phyloP scores from a whole-genome alignment of 306 rosid species.

The Delonix regia region DNA sequence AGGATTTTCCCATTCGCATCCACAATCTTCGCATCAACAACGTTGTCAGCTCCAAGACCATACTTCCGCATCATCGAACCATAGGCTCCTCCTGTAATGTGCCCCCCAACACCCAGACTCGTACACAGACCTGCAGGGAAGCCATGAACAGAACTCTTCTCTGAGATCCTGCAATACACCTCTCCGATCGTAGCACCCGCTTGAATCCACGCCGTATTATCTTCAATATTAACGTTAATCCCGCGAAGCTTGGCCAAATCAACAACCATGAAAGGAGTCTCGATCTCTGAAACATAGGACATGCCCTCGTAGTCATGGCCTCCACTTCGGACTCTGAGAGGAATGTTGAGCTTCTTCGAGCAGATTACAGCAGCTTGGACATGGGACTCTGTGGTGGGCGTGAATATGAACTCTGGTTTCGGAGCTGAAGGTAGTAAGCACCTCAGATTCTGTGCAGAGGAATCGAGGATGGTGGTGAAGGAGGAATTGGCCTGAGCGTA shows the following conservation, averaged over 20 bases:
- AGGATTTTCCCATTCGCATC: not conserved
- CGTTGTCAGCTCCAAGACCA: not conserved
- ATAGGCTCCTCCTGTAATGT: not conserved
- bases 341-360: not conserved
- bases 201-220: not conserved
- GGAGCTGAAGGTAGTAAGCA: slow-evolving; percentile 54
- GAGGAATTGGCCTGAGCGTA: slow-evolving; percentile 42
- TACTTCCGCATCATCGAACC: not conserved
- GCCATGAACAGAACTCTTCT: not conserved
- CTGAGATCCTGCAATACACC: not conserved
- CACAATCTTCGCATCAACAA: not conserved
- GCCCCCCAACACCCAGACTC: not conserved
- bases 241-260: not conserved
- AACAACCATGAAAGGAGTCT: not conserved
- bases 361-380: not conserved
- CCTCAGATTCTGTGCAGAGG: slow-evolving; percentile 59
- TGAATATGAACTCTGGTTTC: slow-evolving; percentile 65
- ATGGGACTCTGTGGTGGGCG: not conserved
- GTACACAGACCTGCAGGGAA: not conserved
- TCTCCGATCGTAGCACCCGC: not conserved
- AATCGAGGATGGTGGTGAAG: slow-evolving; percentile 46
- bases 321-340: not conserved
- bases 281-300: not conserved
- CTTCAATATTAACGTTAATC: not conserved
- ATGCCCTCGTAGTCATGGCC: slow-evolving; percentile 9